phyloP scores from a whole-genome alignment of 2,329 filamentous ascomycete species.

The Annulohypoxylon truncatum region DNA sequence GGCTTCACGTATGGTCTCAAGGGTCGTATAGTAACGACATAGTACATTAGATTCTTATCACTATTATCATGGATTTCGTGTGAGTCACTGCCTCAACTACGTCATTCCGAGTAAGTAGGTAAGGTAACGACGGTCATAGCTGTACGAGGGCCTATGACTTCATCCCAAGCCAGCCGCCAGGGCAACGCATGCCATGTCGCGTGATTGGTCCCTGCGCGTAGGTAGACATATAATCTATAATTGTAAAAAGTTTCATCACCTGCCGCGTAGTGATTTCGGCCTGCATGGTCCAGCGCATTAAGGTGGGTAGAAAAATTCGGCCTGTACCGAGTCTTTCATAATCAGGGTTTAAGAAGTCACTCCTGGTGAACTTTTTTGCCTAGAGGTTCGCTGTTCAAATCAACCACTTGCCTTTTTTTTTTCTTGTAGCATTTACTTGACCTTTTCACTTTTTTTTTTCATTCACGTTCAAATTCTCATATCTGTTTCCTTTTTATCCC shows the following conservation, averaged over 20 bases:
- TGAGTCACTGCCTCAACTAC: too few relatives aligned
- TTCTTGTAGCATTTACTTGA: too few relatives aligned
- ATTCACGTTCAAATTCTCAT: neutral
- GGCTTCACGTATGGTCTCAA: too few relatives aligned
- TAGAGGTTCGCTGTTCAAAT: neutral
- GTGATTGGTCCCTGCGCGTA: neutral
- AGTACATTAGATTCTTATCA: too few relatives aligned
- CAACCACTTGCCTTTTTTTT: neutral
- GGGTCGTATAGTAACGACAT: too few relatives aligned
- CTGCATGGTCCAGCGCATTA: neutral
- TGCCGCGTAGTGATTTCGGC: neutral
- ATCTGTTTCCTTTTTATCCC: neutral
- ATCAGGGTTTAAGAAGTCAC: conserved; percentile 5
- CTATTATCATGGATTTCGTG: too few relatives aligned
- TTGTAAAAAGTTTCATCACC: neutral
- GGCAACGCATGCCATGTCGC: neutral
- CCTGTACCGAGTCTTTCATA: neutral
- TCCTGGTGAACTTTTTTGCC: neutral
- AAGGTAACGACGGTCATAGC: too few relatives aligned
- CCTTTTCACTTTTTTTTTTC: neutral
- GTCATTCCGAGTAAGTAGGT: too few relatives aligned
- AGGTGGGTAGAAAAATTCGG: neutral
- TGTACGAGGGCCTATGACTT: too few relatives aligned
- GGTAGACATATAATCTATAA: neutral
- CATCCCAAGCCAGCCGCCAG: too few relatives aligned